phyloP scores from a whole-genome alignment of 352 stramenopile genomes.

The Globisporangium paddicum region DNA sequence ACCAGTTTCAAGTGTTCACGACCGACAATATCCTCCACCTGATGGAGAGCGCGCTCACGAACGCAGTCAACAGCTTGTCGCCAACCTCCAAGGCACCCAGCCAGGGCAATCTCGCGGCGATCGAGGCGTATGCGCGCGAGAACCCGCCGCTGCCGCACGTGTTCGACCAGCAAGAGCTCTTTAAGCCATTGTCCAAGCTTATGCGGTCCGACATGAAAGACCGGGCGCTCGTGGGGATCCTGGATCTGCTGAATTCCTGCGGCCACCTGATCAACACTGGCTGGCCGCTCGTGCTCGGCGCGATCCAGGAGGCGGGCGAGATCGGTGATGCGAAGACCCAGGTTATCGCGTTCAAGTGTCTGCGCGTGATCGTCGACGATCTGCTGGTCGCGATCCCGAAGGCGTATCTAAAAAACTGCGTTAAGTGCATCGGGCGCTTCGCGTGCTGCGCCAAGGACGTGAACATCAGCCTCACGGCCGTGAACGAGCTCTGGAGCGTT shows the following conservation, averaged over 20 bases:
- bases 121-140: constrained; percentile 34
- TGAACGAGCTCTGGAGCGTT: constrained; percentile 96
- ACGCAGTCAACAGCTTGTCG: constrained; percentile 56
- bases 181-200: constrained; percentile 48
- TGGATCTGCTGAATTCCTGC: constrained; percentile 76
- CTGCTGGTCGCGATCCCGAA: constrained; percentile 88
- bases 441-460: constrained; percentile 92
- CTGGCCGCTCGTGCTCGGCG: constrained; percentile 65
- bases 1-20: constrained; percentile 70
- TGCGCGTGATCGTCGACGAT: constrained; percentile 97
- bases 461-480: constrained; percentile 97
- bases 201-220: constrained; percentile 79
- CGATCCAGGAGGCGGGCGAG: constrained; percentile 62
- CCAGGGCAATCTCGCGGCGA: constrained; percentile 38
- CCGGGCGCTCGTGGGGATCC: constrained; percentile 50
- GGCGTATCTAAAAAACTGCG: constrained; percentile 60
- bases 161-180: constrained; percentile 73
- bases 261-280: constrained; percentile 67
- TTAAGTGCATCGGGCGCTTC: constrained; percentile 94
- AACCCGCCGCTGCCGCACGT: constrained; percentile 30
- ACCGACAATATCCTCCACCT: constrained; percentile 79
- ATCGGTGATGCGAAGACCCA: constrained; percentile 74
- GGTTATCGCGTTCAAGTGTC: constrained; percentile 91
- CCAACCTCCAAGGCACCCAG: constrained; percentile 36
- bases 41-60: constrained; percentile 68